Conservation (phyloP, 176 grass and related monocot genomes). For the Miscanthus lutarioriparius region DNA sequence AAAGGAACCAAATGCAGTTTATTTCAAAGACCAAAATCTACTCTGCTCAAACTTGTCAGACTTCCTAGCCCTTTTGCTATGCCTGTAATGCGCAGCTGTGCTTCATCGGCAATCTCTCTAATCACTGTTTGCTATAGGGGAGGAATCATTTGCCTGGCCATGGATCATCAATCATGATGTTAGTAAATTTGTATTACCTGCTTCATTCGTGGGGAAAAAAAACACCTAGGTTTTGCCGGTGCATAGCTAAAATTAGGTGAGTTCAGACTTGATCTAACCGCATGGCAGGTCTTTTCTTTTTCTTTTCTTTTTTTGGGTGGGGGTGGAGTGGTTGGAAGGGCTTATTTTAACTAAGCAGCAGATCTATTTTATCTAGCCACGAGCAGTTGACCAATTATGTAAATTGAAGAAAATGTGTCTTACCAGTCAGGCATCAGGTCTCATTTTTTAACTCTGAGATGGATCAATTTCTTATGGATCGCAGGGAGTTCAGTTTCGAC, state of each 20-base stretch:
- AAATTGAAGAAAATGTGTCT: neutral
- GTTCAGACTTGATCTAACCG: neutral
- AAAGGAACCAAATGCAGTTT: neutral
- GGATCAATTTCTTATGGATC: neutral
- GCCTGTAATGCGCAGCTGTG: neutral
- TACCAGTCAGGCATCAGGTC: neutral
- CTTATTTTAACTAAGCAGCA: neutral
- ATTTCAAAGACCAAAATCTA: neutral
- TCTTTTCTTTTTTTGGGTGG: no score
- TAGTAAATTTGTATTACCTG: neutral
- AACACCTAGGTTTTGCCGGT: neutral
- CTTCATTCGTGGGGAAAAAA: neutral
- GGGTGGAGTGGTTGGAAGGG: neutral
- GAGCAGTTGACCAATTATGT: neutral
- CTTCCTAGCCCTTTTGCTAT: neutral
- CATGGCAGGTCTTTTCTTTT: neutral
- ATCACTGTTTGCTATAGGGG: neutral
- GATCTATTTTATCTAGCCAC: neutral
- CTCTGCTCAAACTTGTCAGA: neutral
- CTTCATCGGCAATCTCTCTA: neutral
- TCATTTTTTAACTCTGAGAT: neutral
- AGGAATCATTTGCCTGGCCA: neutral
- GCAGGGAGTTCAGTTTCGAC: conserved; percentile 84
- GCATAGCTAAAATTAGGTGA: neutral
- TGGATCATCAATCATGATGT: neutral